Evolutionary conservation across 768 basidiomycete genomes (phyloP).

Genomic region (Hericium coralloides): DNA sequence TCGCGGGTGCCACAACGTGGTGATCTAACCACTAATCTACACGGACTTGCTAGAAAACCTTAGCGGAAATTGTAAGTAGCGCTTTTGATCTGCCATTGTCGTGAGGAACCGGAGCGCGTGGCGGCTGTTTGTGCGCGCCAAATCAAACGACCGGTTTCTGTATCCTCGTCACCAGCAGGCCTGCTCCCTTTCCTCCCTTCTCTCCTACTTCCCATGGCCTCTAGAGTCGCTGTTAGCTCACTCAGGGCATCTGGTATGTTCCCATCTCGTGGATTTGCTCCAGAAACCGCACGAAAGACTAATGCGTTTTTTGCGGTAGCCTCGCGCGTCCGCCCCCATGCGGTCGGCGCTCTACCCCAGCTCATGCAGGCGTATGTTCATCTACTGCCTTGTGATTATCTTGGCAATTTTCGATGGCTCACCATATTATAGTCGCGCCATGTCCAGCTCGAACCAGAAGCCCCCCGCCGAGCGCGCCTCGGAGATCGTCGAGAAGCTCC

Average conservation of each 20-base stretch:
- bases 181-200: neutral
- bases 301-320: slow-evolving; percentile 2
- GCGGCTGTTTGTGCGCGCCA: slow-evolving; percentile 2
- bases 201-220: slow-evolving; percentile 14
- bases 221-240: slow-evolving; percentile 18
- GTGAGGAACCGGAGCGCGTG: neutral
- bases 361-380: slow-evolving; percentile 38
- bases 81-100: no score
- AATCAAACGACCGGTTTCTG: neutral
- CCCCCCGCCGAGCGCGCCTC: slow-evolving; percentile 82
- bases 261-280: neutral
- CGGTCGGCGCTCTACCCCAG: slow-evolving; percentile 37
- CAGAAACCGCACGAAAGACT: no score
- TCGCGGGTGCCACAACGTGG: no score
- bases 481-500: slow-evolving; percentile 82
- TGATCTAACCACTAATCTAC: no score
- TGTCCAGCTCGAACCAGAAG: slow-evolving; percentile 50
- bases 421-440: slow-evolving; percentile 42
- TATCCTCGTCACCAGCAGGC: slow-evolving; percentile 2
- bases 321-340: slow-evolving; percentile 22
- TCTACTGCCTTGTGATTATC: neutral
- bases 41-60: no score
- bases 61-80: no score
- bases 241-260: slow-evolving; percentile 17
- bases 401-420: neutral